These are phyloP conservation scores for Escallonia rubra DNA, from an alignment of 129 eudicot genomes.

Conservation along the genomic window DNA sequence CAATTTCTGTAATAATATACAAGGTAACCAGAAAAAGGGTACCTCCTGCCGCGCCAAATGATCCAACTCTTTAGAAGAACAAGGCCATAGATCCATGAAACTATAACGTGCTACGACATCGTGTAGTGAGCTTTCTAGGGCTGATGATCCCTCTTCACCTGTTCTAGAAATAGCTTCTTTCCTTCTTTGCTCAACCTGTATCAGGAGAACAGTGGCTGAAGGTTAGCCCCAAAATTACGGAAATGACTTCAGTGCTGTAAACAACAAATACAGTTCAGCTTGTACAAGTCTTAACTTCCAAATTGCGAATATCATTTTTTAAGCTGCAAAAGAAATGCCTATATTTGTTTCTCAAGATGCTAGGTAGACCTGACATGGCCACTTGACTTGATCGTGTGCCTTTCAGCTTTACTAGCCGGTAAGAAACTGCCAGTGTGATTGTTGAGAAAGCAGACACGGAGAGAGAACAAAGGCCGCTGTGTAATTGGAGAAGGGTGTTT, in stretches of 20 bases:
- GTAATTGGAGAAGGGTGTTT: too few species aligned
- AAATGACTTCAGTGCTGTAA: not conserved
- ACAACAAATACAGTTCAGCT: not conserved
- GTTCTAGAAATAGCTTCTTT: constrained; percentile 82
- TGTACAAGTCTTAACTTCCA: too few species aligned
- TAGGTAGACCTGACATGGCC: too few species aligned
- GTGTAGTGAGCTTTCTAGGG: constrained; percentile 77
- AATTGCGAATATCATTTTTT: too few species aligned
- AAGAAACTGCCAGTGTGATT: too few species aligned
- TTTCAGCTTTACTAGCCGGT: too few species aligned
- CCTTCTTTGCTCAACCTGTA: constrained; percentile 95
- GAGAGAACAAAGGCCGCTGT: too few species aligned
- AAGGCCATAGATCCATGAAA: constrained; percentile 94
- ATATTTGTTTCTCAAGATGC: too few species aligned
- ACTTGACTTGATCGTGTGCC: too few species aligned
- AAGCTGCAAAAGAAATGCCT: too few species aligned
- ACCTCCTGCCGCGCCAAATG: constrained; percentile 90
- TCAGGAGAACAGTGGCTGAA: not conserved
- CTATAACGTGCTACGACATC: constrained; percentile 89
- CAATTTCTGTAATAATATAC: not conserved
- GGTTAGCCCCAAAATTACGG: not conserved
- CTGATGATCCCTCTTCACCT: constrained; percentile 63
- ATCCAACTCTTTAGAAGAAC: constrained; percentile 88
- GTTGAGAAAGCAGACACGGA: too few species aligned
- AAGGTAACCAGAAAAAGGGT: constrained; percentile 4